A percentile compares a stretch with the other conserved stretches of the same genome.
phyloP scores from a whole-genome alignment of 108 stramenopile genomes.

The Aureococcus anophagefferens region DNA sequence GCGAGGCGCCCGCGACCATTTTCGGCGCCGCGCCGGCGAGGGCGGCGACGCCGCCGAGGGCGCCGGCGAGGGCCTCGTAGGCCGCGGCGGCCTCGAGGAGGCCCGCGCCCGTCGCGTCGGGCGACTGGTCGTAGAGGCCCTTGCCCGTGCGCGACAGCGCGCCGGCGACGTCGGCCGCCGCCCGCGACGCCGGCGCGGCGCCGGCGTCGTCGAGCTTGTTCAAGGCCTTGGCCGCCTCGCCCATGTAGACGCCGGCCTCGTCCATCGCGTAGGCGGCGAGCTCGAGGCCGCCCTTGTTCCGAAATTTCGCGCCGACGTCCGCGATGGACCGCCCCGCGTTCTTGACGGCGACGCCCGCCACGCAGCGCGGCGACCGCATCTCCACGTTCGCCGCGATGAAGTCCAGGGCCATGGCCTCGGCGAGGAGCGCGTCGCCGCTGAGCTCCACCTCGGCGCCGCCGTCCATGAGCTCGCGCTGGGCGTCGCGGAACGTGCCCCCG shows the following conservation, averaged over 20 bases:
- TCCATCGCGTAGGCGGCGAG: neutral
- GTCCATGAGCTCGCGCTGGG: neutral
- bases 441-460: neutral
- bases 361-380: neutral
- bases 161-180: neutral
- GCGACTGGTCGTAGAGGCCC: neutral
- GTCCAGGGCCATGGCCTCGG: neutral
- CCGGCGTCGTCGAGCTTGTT: neutral
- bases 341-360: neutral
- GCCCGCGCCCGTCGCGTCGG: neutral
- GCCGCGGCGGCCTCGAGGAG: too few relatives aligned
- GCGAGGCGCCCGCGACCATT: too few relatives aligned
- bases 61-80: too few relatives aligned
- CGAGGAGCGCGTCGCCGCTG: neutral
- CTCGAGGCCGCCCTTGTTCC: neutral
- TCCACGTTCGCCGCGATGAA: neutral
- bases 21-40: too few relatives aligned
- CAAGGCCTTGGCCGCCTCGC: neutral
- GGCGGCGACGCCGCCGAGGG: too few relatives aligned
- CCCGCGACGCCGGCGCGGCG: neutral
- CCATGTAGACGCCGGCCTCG: neutral
- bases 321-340: neutral
- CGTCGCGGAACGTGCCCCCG: neutral
- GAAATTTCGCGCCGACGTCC: neutral
- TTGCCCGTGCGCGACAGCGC: neutral